Evolutionary conservation across 116 monocot genomes (phyloP).

Genomic region (Phalaenopsis hybrid): DNA sequence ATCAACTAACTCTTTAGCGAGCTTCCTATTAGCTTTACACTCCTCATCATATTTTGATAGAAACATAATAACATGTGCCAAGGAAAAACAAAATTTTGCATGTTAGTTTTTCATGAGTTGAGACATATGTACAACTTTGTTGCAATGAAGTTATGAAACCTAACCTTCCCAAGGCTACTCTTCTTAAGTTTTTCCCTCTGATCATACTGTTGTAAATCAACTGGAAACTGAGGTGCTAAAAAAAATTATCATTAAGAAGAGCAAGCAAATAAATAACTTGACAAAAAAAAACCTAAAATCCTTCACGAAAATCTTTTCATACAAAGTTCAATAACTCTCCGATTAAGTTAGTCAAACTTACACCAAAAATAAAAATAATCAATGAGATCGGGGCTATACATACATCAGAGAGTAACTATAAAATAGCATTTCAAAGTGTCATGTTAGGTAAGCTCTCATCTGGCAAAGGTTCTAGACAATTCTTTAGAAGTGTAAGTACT

Average conservation of each 20-base stretch:
- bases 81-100: not conserved
- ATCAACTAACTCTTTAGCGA: slow-evolving; percentile 96
- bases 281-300: not conserved
- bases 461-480: slow-evolving; percentile 97
- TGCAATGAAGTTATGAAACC: not conserved
- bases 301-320: not conserved
- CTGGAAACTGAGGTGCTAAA: slow-evolving; percentile 44
- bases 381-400: not conserved
- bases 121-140: not conserved
- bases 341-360: not conserved
- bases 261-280: not conserved
- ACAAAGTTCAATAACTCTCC: not conserved
- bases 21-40: slow-evolving; percentile 78
- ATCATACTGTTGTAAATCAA: slow-evolving; percentile 84
- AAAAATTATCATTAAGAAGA: not conserved
- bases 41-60: slow-evolving; percentile 98
- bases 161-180: slow-evolving; percentile 97
- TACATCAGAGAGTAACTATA: slow-evolving; percentile 82
- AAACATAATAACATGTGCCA: slow-evolving; percentile 91
- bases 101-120: not conserved
- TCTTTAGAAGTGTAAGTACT: slow-evolving; percentile 75
- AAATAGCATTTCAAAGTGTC: slow-evolving; percentile 82
- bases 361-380: not conserved
- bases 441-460: slow-evolving; percentile 99
- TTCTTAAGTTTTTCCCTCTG: slow-evolving; percentile 89